These are phyloP conservation scores for Aspergillus fischeri DNA, from an alignment of 2,329 filamentous ascomycete species.

Conservation along the genomic window DNA sequence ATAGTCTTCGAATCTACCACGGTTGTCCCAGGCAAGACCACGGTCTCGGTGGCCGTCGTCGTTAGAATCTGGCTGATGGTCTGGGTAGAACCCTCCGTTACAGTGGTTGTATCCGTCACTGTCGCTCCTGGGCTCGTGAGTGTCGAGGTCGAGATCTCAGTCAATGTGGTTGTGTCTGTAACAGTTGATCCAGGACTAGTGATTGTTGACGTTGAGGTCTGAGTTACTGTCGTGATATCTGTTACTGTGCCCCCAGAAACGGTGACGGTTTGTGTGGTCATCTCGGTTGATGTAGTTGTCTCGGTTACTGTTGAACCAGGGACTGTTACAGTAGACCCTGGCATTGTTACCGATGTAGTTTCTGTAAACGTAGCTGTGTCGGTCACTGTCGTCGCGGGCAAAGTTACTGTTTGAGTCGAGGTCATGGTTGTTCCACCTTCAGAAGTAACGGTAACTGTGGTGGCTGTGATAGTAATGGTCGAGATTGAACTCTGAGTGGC, in stretches of 20 bases:
- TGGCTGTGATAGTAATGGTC: neutral
- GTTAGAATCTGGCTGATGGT: neutral
- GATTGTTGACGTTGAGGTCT: neutral
- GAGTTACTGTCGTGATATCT: neutral
- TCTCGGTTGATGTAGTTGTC: neutral
- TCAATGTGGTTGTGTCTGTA: neutral
- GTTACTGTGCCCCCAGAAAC: neutral
- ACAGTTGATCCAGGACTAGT: neutral
- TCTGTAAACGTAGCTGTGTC: conserved; percentile 1
- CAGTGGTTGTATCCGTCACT: neutral
- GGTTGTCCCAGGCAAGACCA: neutral
- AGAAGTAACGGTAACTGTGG: neutral
- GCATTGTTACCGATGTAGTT: neutral
- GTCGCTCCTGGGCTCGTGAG: neutral
- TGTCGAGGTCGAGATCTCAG: neutral
- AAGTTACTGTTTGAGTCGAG: conserved; percentile 16
- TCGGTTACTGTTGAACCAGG: conserved; percentile 5
- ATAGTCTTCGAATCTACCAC: neutral
- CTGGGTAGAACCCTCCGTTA: neutral
- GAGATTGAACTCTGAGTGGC: neutral
- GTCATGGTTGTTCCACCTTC: conserved; percentile 12
- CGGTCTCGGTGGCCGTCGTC: neutral
- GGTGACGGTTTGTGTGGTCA: neutral
- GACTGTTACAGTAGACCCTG: neutral
- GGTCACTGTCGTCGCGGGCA: conserved; percentile 16